phyloP scores from a whole-genome alignment of 78 protist genomes.

The Cavenderia fasciculata region DNA sequence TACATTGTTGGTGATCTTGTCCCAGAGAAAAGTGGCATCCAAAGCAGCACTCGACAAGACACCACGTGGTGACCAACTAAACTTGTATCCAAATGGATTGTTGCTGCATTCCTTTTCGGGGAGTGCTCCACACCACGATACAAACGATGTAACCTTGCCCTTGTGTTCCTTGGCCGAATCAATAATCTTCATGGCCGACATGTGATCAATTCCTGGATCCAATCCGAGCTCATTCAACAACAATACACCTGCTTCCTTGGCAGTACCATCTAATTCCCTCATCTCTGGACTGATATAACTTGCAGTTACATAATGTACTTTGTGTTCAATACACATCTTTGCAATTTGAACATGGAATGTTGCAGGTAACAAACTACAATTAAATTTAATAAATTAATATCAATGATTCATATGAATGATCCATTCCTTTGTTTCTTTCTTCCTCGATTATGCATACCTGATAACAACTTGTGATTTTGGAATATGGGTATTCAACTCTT shows the following conservation, averaged over 20 bases:
- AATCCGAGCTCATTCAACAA: constrained; percentile 87
- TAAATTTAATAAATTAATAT: neutral
- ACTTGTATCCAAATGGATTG: constrained; percentile 90
- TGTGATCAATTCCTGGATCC: constrained; percentile 93
- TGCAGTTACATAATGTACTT: constrained; percentile 78
- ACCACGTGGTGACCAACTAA: constrained; percentile 92
- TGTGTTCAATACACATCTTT: constrained; percentile 60
- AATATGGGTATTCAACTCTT: constrained; percentile 8
- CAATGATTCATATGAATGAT: neutral
- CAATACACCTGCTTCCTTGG: constrained; percentile 76
- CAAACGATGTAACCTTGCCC: constrained; percentile 78
- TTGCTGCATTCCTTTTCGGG: constrained; percentile 86
- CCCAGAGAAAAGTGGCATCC: constrained; percentile 64
- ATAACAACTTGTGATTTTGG: constrained; percentile 23
- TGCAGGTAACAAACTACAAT: constrained; percentile 82
- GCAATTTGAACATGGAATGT: constrained; percentile 80
- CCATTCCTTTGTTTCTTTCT: neutral
- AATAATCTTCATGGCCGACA: constrained; percentile 83
- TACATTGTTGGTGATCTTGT: constrained; percentile 38
- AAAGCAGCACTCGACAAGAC: constrained; percentile 84
- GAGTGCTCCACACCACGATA: constrained; percentile 91
- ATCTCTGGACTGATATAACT: constrained; percentile 86
- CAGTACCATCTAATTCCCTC: constrained; percentile 30
- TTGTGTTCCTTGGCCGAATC: constrained; percentile 47
- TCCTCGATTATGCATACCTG: neutral